Conservation (phyloP, 2,329 filamentous ascomycete species). For the Botryosphaeria dothidea region DNA sequence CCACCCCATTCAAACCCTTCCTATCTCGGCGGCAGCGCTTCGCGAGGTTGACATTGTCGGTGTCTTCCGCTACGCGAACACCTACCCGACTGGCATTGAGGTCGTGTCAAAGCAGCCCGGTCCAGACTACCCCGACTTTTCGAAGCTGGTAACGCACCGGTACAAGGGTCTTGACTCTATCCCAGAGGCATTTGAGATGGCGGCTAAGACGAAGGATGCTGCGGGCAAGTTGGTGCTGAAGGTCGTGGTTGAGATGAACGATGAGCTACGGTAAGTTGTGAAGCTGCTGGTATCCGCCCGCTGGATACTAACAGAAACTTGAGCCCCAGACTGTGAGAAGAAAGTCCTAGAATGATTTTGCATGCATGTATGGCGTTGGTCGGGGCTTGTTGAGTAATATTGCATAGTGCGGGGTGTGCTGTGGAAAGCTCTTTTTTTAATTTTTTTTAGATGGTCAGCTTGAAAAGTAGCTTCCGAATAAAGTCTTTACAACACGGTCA, state of each 20-base stretch:
- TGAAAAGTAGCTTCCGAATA: neutral
- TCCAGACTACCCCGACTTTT: conserved; percentile 60
- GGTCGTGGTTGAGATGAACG: conserved; percentile 58
- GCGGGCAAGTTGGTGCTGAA: conserved; percentile 71
- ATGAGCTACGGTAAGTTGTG: conserved; percentile 17
- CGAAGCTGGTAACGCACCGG: conserved; percentile 72
- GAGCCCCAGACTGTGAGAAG: conserved; percentile 11
- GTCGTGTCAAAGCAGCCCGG: conserved; percentile 50
- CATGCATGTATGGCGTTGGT: conserved; percentile 6
- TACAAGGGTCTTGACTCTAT: conserved; percentile 66
- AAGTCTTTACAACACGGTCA: conserved; percentile 13
- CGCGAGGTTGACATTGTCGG: conserved; percentile 78
- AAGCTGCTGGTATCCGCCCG: neutral
- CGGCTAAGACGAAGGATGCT: conserved; percentile 66
- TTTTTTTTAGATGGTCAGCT: neutral
- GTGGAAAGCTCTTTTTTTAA: neutral
- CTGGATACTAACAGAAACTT: neutral
- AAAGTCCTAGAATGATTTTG: neutral
- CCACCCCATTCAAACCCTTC: conserved; percentile 72
- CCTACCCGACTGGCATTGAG: conserved; percentile 70
- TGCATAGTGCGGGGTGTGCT: neutral
- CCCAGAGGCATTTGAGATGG: conserved; percentile 68
- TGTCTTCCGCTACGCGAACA: conserved; percentile 76
- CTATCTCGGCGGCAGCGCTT: conserved; percentile 70
- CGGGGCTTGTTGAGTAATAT: neutral